phyloP scores from a whole-genome alignment of 2,329 filamentous ascomycete genomes.

The Fusarium albidum region DNA sequence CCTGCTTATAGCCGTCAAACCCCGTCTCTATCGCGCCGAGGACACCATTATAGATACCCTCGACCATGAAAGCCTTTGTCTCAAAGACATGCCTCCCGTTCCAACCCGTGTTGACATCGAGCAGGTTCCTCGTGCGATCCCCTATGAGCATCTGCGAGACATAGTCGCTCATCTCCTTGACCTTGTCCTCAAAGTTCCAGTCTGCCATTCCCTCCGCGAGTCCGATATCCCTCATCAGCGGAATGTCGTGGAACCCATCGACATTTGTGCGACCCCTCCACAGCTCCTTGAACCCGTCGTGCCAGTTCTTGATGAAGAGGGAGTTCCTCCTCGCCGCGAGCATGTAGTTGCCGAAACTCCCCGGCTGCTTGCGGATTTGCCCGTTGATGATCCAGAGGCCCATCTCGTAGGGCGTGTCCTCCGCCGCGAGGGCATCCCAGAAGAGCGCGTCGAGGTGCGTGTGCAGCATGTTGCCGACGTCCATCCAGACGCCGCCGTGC shows the following conservation, averaged over 20 bases:
- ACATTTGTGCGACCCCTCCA: conserved; percentile 47
- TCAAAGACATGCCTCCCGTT: conserved; percentile 45
- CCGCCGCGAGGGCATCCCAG: conserved; percentile 51
- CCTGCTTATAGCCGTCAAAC: conserved; percentile 41
- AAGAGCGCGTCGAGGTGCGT: conserved; percentile 52
- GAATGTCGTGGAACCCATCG: conserved; percentile 43
- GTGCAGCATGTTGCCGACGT: conserved; percentile 52
- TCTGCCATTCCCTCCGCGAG: conserved; percentile 40
- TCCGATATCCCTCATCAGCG: conserved; percentile 44
- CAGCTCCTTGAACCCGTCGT: conserved; percentile 46
- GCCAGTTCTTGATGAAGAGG: conserved; percentile 54
- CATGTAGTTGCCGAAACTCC: conserved; percentile 52
- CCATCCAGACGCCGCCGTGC: conserved; percentile 54
- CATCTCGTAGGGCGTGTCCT: conserved; percentile 45
- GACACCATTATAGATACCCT: conserved; percentile 44
- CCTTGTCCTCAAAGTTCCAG: conserved; percentile 19
- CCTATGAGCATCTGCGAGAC: conserved; percentile 48
- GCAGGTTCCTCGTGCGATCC: conserved; percentile 44
- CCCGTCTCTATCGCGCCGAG: conserved; percentile 43
- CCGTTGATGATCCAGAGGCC: conserved; percentile 46
- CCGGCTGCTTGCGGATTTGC: conserved; percentile 44
- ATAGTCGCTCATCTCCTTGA: conserved; percentile 46
- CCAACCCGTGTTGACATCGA: conserved; percentile 42
- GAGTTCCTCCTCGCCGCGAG: conserved; percentile 52
- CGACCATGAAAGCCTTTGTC: conserved; percentile 43